Base-by-base conservation (phyloP, 169 alveolate species). In the Plasmodium inui region DNA sequence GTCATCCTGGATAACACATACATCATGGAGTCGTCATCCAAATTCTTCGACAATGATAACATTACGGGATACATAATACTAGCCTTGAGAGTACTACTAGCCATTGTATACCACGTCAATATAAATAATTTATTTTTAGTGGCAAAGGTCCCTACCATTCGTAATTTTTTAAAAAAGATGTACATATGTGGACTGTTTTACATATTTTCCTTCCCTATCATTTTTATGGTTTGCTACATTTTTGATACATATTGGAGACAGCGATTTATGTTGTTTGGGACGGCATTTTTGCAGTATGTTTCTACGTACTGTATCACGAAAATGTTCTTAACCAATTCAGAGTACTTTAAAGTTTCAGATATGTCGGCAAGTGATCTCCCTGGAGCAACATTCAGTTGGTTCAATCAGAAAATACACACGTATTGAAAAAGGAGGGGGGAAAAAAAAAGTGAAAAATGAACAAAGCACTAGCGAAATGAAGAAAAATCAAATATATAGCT, bases 311-410 rank as follows among this genome's bases (percentile, higher is more conserved):
- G 74, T 86, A 86, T 86, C 80, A 86, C 86, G 28, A 86, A 86
- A 86, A 86, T 86, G 93, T 86, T 78, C 85, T 70, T 86, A 86
- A 86, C 93, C 37, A 86, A 76, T 76, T 86, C 93, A 30, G 93
- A 86, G 80, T 86, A 86, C 67, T 86, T 86, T 86, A 86, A 86
- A 76, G 93, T 86, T 74, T 86, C 93, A n/a, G 93, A 86, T 26
- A 74, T 86, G 93, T 86, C 93, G 37, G 93, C 93, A 53, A 86
- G 93, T 30, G 93, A 86, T 55, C 93, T 86, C 46, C 93, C 93
- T 74, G 93, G 93, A 74, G 93, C 86, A 86, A 86, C 93, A 14
- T 39, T 88, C 70, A 86, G 93, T 76, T 86, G 84, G 85, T 86
- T 86, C 46, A 86, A 86, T 86, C 93, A 86, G 70, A 86, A 86